Conservation (phyloP, 495 filamentous ascomycete species). For the Penicillium flavigenum region DNA sequence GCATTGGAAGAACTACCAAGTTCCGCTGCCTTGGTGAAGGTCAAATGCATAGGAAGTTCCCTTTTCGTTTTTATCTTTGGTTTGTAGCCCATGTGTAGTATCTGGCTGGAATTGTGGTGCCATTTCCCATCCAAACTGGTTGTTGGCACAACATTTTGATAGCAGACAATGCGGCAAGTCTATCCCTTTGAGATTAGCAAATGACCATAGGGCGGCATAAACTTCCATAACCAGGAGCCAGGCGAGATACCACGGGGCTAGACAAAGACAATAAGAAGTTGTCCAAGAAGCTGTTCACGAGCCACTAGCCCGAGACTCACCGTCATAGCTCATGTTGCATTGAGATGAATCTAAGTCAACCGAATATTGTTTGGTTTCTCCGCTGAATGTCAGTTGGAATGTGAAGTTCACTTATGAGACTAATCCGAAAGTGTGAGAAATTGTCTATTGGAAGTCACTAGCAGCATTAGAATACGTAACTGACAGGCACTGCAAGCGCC, state of each 20-base stretch:
- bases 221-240: not conserved
- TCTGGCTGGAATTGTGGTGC: too few relatives aligned
- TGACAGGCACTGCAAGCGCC: constrained; percentile 29
- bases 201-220: not conserved
- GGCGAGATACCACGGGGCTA: not conserved
- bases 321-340: not conserved
- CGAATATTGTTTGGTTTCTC: not conserved
- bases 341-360: not conserved
- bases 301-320: not conserved
- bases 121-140: too few relatives aligned
- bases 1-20: too few relatives aligned
- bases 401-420: not conserved
- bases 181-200: not conserved
- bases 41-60: too few relatives aligned
- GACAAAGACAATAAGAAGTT: not conserved
- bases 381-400: not conserved
- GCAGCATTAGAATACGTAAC: constrained; percentile 39
- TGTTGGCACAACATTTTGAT: too few relatives aligned
- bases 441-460: constrained; percentile 35
- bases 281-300: not conserved
- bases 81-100: too few relatives aligned
- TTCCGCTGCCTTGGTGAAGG: too few relatives aligned
- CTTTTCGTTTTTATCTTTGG: too few relatives aligned
- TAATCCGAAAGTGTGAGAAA: constrained; percentile 12
- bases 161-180: not conserved